Percentiles rank a stretch among this genome's conserved stretches.
Evolutionary conservation across 495 filamentous ascomycete species (phyloP).

Genomic region (Sordaria brevicollis): DNA sequence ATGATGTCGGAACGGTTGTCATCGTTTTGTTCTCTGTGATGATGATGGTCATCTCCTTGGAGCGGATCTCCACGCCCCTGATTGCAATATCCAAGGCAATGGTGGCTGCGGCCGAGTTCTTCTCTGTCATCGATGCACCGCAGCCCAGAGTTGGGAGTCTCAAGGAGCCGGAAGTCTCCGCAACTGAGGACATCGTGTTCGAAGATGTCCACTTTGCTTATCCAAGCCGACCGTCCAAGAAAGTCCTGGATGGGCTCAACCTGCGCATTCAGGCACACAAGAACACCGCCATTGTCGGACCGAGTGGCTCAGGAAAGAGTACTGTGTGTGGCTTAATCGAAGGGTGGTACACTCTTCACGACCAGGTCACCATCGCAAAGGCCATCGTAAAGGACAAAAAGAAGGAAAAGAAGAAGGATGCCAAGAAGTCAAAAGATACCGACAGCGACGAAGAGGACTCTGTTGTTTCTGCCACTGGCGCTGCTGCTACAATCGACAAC

Average conservation of each 20-base stretch:
- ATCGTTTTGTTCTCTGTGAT: conserved; percentile 48
- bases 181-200: conserved; percentile 48
- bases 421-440: conserved; percentile 18
- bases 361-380: conserved; percentile 39
- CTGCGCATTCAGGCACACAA: conserved; percentile 61
- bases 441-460: conserved; percentile 21
- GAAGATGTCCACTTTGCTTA: conserved; percentile 55
- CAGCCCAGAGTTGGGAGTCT: conserved; percentile 32
- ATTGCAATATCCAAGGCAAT: conserved; percentile 42
- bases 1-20: conserved; percentile 34
- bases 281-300: conserved; percentile 79
- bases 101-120: conserved; percentile 46
- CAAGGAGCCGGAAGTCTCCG: conserved; percentile 34
- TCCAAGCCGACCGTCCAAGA: conserved; percentile 55
- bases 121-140: conserved; percentile 46
- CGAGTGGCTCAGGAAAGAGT: conserved; percentile 79
- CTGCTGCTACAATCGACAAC: conserved; percentile 1
- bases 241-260: conserved; percentile 45
- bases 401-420: conserved; percentile 30
- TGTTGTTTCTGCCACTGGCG: conserved; percentile 1
- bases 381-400: conserved; percentile 33
- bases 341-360: conserved; percentile 73
- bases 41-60: conserved; percentile 41
- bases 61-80: conserved; percentile 41
- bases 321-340: conserved; percentile 84